Conservation (phyloP, 2,329 filamentous ascomycete genomes). For the Exophiala aquamarina region DNA sequence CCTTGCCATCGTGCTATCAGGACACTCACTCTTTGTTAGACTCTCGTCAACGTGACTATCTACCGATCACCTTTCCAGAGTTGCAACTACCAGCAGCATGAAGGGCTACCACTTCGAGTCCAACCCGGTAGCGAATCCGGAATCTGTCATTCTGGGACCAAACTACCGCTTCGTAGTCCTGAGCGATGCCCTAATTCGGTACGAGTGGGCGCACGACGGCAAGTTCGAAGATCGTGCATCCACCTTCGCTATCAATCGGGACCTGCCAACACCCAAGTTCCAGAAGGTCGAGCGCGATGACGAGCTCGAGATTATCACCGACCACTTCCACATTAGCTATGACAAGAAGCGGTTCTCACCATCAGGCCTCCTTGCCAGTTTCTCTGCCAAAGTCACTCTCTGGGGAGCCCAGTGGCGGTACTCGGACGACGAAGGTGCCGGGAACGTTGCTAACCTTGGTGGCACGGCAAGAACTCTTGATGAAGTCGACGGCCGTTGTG, state of each 20-base stretch:
- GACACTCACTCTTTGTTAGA: no score
- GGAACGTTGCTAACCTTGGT: conserved; percentile 37
- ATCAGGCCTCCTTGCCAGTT: conserved; percentile 48
- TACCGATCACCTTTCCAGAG: no score
- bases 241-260: conserved; percentile 58
- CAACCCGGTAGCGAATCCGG: conserved; percentile 44
- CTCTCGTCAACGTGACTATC: no score
- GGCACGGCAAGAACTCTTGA: conserved; percentile 58
- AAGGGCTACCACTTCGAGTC: conserved; percentile 31
- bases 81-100: conserved; percentile 11
- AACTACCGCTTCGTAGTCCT: conserved; percentile 63
- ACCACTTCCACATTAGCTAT: conserved; percentile 58
- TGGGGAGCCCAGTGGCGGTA: conserved; percentile 54
- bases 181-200: conserved; percentile 57
- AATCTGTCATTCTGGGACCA: conserved; percentile 47
- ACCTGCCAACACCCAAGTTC: conserved; percentile 24
- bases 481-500: conserved; percentile 50
- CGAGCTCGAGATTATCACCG: conserved; percentile 56
- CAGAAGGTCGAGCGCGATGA: conserved; percentile 42
- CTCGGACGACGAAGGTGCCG: conserved; percentile 38
- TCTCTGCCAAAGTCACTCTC: conserved; percentile 40
- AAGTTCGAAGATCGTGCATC: conserved; percentile 63
- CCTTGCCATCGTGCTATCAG: no score
- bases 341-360: conserved; percentile 57
- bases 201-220: conserved; percentile 62